phyloP scores from a whole-genome alignment of 306 rosid species.

The Vigna nakashimae region DNA sequence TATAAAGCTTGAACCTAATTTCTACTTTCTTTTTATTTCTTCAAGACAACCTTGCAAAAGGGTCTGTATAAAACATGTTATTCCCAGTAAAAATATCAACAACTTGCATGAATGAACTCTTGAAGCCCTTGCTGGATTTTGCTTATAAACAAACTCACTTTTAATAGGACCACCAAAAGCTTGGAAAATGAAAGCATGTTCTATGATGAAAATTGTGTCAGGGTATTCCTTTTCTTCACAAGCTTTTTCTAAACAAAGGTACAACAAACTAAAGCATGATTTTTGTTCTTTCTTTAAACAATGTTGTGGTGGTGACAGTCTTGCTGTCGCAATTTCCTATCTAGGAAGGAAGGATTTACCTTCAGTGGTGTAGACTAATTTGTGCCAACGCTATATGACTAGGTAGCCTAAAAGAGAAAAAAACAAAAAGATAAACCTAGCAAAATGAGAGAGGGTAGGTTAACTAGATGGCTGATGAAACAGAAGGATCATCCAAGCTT shows the following conservation, averaged over 20 bases:
- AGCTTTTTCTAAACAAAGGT: conserved; percentile 22
- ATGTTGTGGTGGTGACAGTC: conserved; percentile 16
- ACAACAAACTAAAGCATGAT: neutral
- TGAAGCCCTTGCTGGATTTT: neutral
- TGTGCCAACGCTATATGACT: conserved; percentile 29
- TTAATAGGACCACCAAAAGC: neutral
- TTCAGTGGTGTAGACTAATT: neutral
- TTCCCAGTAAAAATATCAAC: neutral
- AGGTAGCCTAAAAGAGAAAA: conserved; percentile 20
- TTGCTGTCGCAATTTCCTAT: conserved; percentile 29
- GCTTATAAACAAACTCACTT: neutral
- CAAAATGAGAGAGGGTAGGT: conserved; percentile 20
- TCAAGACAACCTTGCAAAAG: neutral
- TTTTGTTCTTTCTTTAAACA: neutral
- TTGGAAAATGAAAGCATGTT: neutral
- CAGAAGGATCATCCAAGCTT: conserved; percentile 36
- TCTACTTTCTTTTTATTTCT: conserved; percentile 4
- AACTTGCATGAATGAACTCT: neutral
- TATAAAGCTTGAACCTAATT: neutral
- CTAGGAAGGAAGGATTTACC: conserved; percentile 5
- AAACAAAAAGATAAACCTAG: conserved; percentile 28
- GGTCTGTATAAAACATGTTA: neutral
- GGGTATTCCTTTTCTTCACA: neutral
- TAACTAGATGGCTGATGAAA: conserved; percentile 42
- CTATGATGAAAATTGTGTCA: neutral